These are phyloP conservation scores for Lentinula guzmanii DNA, from an alignment of 768 basidiomycete genomes.

Conservation along the genomic window DNA sequence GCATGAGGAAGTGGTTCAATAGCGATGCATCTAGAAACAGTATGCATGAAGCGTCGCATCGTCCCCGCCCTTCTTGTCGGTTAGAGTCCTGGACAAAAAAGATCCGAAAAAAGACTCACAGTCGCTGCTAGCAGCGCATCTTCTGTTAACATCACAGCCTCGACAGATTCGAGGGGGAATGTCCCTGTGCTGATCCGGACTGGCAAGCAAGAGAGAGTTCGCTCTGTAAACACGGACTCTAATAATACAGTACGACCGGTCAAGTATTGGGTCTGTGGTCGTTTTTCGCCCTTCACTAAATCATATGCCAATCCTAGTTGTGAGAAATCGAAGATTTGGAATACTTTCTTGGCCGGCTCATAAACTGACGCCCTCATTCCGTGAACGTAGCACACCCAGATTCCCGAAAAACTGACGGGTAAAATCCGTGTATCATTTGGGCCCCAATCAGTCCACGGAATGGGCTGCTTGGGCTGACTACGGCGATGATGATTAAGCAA, in stretches of 20 bases:
- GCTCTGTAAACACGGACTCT: background rate
- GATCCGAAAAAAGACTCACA: background rate
- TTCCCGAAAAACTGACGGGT: conserved; percentile 17
- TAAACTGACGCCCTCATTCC: conserved; percentile 25
- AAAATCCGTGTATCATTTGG: conserved; percentile 22
- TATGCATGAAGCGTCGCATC: background rate
- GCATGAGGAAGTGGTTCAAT: too few relatives aligned
- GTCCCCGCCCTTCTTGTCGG: background rate
- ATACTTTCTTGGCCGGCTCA: conserved; percentile 10
- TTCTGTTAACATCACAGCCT: conserved; percentile 28
- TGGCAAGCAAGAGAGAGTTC: background rate
- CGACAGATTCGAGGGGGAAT: conserved; percentile 11
- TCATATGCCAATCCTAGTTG: conserved; percentile 14
- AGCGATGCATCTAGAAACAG: background rate
- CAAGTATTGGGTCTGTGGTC: conserved; percentile 1
- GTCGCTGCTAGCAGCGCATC: conserved; percentile 24
- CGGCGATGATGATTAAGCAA: conserved; percentile 18
- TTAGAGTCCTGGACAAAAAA: background rate
- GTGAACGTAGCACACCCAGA: conserved; percentile 29
- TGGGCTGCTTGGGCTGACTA: conserved; percentile 2
- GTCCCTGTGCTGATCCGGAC: background rate
- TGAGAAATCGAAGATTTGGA: conserved; percentile 27
- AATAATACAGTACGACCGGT: conserved; percentile 17
- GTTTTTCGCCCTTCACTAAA: conserved; percentile 4
- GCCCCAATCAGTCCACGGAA: conserved; percentile 27